Conservation (phyloP, 306 rosid species). For the Fragaria nilgerrensis region DNA sequence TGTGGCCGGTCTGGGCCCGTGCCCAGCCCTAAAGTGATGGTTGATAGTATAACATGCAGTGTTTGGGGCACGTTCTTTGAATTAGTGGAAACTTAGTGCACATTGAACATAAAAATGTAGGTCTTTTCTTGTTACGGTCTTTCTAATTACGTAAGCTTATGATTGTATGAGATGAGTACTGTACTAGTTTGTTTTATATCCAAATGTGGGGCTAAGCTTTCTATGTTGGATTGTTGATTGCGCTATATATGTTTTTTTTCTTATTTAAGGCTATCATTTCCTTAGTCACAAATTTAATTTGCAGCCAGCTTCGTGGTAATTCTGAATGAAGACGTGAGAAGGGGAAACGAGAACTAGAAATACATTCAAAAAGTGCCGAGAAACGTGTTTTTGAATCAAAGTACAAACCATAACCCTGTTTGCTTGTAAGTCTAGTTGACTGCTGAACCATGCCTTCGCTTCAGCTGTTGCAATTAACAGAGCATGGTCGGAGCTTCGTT, state of each 20-base stretch:
- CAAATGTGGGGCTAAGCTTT: background rate
- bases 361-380: background rate
- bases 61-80: too few species aligned
- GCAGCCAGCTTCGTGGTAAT: background rate
- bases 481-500: conserved; percentile 68
- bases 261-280: background rate
- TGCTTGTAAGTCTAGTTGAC: background rate
- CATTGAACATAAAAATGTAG: too few species aligned
- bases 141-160: conserved; percentile 59
- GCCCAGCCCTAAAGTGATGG: too few species aligned
- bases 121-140: conserved; percentile 57
- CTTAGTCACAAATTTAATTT: background rate
- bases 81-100: too few species aligned
- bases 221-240: background rate
- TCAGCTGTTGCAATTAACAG: conserved; percentile 83
- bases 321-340: background rate
- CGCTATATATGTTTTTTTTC: background rate
- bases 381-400: background rate
- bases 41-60: too few species aligned
- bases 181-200: background rate
- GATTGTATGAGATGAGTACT: conserved; percentile 42
- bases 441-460: conserved; percentile 69
- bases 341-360: background rate
- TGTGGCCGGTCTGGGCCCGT: too few species aligned
- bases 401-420: background rate